phyloP scores from a whole-genome alignment of 306 rosid species.

The Corylus heterophylla region DNA sequence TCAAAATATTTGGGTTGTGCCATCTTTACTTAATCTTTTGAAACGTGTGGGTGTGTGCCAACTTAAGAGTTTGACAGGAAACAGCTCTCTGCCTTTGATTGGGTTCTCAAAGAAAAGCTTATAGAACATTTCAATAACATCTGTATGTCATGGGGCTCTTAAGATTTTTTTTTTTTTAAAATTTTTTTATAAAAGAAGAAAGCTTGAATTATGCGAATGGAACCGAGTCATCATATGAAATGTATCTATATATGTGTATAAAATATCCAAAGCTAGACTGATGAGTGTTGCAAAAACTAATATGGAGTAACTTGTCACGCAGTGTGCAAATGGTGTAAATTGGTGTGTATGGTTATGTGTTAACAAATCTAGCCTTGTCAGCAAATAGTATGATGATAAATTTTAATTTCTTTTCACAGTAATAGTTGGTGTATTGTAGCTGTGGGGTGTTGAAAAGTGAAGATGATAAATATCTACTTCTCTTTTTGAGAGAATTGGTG shows the following conservation, averaged over 20 bases:
- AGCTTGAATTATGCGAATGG: background rate
- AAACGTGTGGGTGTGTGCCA: background rate
- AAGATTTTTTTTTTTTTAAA: too few species aligned
- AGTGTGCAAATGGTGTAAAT: background rate
- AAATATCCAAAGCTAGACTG: background rate
- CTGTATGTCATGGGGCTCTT: background rate
- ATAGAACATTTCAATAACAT: constrained; percentile 10
- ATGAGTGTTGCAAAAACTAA: background rate
- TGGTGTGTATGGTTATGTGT: background rate
- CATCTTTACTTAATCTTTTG: background rate
- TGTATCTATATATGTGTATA: background rate
- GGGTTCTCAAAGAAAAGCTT: constrained; percentile 16
- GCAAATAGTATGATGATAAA: background rate
- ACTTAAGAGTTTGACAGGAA: background rate
- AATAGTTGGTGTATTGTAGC: background rate
- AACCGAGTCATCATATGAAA: background rate
- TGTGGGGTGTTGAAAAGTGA: background rate
- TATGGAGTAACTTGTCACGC: background rate
- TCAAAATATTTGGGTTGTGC: background rate
- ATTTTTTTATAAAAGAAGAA: background rate
- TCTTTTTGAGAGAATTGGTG: background rate
- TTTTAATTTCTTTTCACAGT: background rate
- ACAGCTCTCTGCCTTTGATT: constrained; percentile 3
- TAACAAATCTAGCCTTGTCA: background rate
- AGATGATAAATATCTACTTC: background rate